phyloP scores from a whole-genome alignment of 2,329 filamentous ascomycete species.

The Fusarium setosum region DNA sequence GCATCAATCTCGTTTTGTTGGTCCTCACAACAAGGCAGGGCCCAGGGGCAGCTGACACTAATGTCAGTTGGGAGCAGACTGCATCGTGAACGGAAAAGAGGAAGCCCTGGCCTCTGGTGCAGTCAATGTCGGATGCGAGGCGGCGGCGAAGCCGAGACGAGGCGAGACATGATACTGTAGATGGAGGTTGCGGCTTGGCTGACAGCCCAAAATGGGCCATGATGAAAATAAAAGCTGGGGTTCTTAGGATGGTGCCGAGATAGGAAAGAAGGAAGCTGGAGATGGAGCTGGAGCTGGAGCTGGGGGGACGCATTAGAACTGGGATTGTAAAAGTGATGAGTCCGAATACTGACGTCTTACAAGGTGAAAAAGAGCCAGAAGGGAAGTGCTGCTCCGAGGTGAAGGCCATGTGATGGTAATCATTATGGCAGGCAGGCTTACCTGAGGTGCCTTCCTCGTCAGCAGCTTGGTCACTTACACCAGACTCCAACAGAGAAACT shows the following conservation, averaged over 20 bases:
- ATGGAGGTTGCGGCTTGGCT: slow-evolving; percentile 14
- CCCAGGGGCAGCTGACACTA: slow-evolving; percentile 25
- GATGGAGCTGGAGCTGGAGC: slow-evolving; percentile 3
- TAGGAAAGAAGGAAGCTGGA: slow-evolving; percentile 24
- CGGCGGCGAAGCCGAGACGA: slow-evolving; percentile 20
- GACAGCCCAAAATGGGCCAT: slow-evolving; percentile 10
- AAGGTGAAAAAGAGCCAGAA: slow-evolving; percentile 7
- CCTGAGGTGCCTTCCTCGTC: too few relatives aligned
- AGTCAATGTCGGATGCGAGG: slow-evolving; percentile 16
- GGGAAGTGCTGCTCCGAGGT: background rate
- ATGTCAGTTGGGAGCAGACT: slow-evolving; percentile 1
- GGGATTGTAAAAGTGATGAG: slow-evolving; percentile 20
- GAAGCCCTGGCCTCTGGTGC: slow-evolving; percentile 9
- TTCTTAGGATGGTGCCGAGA: slow-evolving; percentile 25
- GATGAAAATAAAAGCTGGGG: slow-evolving; percentile 25
- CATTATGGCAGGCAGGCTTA: background rate
- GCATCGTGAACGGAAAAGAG: slow-evolving; percentile 8
- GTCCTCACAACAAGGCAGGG: slow-evolving; percentile 20
- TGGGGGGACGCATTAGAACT: slow-evolving; percentile 7
- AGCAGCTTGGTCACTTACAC: slow-evolving; percentile 3
- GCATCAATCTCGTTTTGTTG: slow-evolving; percentile 16
- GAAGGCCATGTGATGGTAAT: slow-evolving; percentile 17
- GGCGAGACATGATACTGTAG: slow-evolving; percentile 1
- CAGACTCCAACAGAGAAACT: slow-evolving; percentile 11
- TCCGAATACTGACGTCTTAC: slow-evolving; percentile 34